phyloP scores from a whole-genome alignment of 1,284 basidiomycete species.

The Apiotrichum siamense region DNA sequence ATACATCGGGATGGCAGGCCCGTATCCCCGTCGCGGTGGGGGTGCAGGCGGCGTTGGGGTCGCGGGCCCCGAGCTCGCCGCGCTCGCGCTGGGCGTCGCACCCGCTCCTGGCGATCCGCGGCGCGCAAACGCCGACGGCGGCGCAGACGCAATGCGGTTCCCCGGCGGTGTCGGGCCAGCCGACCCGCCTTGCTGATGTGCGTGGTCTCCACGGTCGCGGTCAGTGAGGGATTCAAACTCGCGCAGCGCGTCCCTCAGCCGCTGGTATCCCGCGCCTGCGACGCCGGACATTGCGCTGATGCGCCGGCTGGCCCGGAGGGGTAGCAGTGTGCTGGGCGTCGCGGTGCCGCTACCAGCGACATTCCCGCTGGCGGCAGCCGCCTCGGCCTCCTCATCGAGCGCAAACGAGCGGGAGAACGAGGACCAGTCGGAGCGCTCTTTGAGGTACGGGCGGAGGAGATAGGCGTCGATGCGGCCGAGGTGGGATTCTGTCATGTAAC shows the following conservation, averaged over 20 bases:
- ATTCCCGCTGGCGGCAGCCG: no score
- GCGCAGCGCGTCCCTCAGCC: slow-evolving; percentile 42
- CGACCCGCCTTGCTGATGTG: no score
- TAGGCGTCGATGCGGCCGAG: slow-evolving; percentile 83
- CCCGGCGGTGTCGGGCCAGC: not conserved
- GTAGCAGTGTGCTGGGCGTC: slow-evolving; percentile 10
- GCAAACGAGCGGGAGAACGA: slow-evolving; percentile 36
- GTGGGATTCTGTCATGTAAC: slow-evolving; percentile 86
- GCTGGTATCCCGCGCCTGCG: slow-evolving; percentile 41
- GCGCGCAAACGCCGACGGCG: no score
- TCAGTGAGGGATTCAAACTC: slow-evolving; percentile 36
- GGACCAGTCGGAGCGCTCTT: slow-evolving; percentile 74
- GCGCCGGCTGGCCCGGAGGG: slow-evolving; percentile 4
- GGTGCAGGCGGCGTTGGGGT: no score
- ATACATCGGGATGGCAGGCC: no score
- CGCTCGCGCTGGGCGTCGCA: no score
- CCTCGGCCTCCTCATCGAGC: slow-evolving; percentile 25
- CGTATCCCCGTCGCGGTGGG: no score
- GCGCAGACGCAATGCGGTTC: no score
- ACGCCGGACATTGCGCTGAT: slow-evolving; percentile 39
- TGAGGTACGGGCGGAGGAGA: slow-evolving; percentile 83
- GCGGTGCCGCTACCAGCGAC: slow-evolving; percentile 2
- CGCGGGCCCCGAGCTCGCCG: no score
- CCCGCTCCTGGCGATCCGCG: no score
- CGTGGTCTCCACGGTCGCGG: not conserved